These are phyloP conservation scores for Vitis vinifera DNA, from an alignment of 164 flowering plant species.

Conservation along the genomic window DNA sequence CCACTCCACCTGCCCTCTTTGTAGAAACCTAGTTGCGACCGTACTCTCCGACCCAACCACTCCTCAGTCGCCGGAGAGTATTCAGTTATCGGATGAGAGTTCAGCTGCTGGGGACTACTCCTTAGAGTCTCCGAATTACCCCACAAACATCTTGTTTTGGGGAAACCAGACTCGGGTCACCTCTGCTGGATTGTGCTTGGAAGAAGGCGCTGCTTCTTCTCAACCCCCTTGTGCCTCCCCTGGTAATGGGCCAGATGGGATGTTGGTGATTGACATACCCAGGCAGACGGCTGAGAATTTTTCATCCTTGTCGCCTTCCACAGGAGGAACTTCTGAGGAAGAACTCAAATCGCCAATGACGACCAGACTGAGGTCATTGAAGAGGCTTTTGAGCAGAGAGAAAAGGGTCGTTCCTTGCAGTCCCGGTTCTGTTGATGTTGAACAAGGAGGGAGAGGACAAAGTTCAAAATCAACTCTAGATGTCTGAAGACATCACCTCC, in stretches of 20 bases:
- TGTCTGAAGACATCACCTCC: constrained; percentile 3
- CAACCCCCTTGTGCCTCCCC: not conserved
- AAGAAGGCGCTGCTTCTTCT: constrained; percentile 18
- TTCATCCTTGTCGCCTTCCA: constrained; percentile 25
- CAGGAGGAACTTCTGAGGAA: constrained; percentile 30
- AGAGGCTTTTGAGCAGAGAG: constrained; percentile 66
- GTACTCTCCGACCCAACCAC: constrained; percentile 5
- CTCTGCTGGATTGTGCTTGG: constrained; percentile 23
- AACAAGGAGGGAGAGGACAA: constrained; percentile 18
- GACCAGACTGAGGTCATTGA: constrained; percentile 52
- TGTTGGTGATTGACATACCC: constrained; percentile 60
- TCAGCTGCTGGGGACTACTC: constrained; percentile 10
- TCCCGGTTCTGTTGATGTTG: constrained; percentile 32
- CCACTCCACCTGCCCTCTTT: constrained; percentile 81
- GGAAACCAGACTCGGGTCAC: constrained; percentile 58
- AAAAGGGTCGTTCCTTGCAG: constrained; percentile 38
- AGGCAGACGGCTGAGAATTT: constrained; percentile 19
- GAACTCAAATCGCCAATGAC: constrained; percentile 45
- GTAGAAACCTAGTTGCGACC: constrained; percentile 45
- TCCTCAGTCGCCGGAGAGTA: not conserved
- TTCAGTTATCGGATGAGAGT: constrained; percentile 1
- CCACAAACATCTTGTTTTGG: constrained; percentile 78
- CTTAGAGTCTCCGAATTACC: constrained; percentile 40
- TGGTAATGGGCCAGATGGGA: constrained; percentile 13
- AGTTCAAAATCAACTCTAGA: constrained; percentile 5